phyloP scores from a whole-genome alignment of 495 filamentous ascomycete species.

The Talaromyces liani region DNA sequence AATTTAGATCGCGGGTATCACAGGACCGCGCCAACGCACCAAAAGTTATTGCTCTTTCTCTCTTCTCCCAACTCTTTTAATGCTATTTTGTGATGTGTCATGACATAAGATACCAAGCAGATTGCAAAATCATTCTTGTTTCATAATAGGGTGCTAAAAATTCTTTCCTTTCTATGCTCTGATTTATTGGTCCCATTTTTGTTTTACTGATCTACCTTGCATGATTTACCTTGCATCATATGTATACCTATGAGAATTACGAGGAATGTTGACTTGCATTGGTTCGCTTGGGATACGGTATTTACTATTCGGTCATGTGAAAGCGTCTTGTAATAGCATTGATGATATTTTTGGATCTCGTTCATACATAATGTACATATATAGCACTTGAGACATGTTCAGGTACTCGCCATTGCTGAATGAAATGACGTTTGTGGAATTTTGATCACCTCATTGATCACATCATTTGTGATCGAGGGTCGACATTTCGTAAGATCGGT shows the following conservation, averaged over 20 bases:
- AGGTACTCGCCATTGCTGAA: background rate
- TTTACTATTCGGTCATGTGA: background rate
- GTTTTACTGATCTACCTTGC: background rate
- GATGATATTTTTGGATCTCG: background rate
- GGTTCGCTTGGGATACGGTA: background rate
- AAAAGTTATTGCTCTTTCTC: conserved; percentile 7
- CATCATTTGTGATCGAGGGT: background rate
- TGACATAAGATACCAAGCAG: conserved; percentile 4
- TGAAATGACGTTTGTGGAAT: background rate
- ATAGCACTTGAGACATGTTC: background rate
- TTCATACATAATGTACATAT: background rate
- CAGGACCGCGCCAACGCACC: conserved; percentile 2
- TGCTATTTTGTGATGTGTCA: background rate
- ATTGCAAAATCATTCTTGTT: background rate
- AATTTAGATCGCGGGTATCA: conserved; percentile 8
- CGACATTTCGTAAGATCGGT: background rate
- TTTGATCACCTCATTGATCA: background rate
- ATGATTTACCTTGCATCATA: background rate
- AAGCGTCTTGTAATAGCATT: background rate
- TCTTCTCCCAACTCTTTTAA: background rate
- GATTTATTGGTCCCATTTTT: background rate
- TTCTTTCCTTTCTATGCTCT: background rate
- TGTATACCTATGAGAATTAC: background rate
- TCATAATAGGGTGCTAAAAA: background rate
- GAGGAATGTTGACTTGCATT: background rate